Evolutionary conservation across 2,329 filamentous ascomycete species (phyloP).

Genomic region (Didymella glomerata): DNA sequence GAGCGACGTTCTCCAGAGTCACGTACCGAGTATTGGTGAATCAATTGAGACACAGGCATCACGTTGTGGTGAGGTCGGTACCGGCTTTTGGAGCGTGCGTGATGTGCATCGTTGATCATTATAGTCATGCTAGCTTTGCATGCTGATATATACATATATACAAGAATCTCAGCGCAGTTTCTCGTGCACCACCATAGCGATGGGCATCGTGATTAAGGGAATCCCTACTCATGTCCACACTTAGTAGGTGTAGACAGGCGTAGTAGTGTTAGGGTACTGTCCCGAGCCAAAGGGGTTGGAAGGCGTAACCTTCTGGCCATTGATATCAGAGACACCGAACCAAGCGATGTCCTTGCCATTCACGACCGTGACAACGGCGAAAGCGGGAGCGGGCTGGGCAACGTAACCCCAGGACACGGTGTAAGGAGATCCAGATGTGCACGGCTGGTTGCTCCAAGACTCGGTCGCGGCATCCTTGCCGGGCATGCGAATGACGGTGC

Average conservation of each 20-base stretch:
- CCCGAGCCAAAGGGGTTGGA: constrained; percentile 27
- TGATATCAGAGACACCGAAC: constrained; percentile 28
- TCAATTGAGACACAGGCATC: no score
- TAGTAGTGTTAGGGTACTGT: constrained; percentile 17
- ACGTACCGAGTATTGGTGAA: no score
- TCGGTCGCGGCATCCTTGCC: constrained; percentile 26
- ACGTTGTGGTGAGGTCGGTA: no score
- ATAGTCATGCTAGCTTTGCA: constrained; percentile 1
- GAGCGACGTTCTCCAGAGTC: no score
- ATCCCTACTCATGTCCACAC: not conserved
- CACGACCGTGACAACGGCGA: constrained; percentile 25
- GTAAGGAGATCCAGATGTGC: constrained; percentile 17
- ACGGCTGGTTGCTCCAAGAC: constrained; percentile 26
- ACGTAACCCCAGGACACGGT: constrained; percentile 28
- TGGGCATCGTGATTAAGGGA: not conserved
- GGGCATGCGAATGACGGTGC: constrained; percentile 27
- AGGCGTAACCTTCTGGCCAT: constrained; percentile 23
- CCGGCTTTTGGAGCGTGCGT: not conserved
- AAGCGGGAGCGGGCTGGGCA: constrained; percentile 22
- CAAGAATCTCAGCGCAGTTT: not conserved
- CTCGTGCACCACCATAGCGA: not conserved
- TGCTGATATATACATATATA: constrained; percentile 6
- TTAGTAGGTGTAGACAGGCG: constrained; percentile 24
- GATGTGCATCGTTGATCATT: not conserved
- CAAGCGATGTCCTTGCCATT: constrained; percentile 26